These are phyloP conservation scores for Euphorbia lathyris DNA, from an alignment of 345 rosid genomes.

Conservation along the genomic window DNA sequence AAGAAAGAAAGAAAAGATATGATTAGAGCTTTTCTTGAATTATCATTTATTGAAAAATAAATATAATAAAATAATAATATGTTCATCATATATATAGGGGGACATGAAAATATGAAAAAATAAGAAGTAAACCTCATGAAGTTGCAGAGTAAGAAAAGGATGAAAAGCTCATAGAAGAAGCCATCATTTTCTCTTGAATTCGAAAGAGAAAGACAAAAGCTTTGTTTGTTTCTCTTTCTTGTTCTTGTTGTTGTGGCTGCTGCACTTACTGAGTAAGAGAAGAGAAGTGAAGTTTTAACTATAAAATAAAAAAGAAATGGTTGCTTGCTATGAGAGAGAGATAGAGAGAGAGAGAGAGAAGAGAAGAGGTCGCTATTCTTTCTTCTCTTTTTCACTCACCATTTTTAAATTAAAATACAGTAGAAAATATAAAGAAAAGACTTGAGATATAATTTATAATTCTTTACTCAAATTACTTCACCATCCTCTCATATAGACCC, in stretches of 20 bases:
- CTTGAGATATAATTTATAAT: slow-evolving; percentile 21
- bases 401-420: slow-evolving; percentile 6
- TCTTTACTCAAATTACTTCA: slow-evolving; percentile 9
- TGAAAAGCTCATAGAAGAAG: slow-evolving; percentile 36
- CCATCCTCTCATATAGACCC: slow-evolving; percentile 10
- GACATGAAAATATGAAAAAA: neutral
- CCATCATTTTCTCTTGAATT: slow-evolving; percentile 52
- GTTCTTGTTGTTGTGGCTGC: slow-evolving; percentile 34
- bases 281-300: slow-evolving; percentile 5
- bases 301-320: slow-evolving; percentile 25
- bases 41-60: neutral
- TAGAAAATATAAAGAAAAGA: slow-evolving; percentile 17
- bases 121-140: slow-evolving; percentile 33
- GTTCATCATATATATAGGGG: slow-evolving; percentile 15
- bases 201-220: slow-evolving; percentile 33
- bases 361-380: slow-evolving; percentile 46
- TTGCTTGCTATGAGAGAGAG: slow-evolving; percentile 27
- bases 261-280: slow-evolving; percentile 15
- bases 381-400: slow-evolving; percentile 35
- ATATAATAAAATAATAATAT: neutral
- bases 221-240: slow-evolving; percentile 27
- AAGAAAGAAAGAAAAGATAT: slow-evolving; percentile 10
- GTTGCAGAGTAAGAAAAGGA: slow-evolving; percentile 50
- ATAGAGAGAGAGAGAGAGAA: slow-evolving; percentile 11
- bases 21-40: neutral